phyloP scores from a whole-genome alignment of 768 basidiomycete species.

The Pholiota conissans region DNA sequence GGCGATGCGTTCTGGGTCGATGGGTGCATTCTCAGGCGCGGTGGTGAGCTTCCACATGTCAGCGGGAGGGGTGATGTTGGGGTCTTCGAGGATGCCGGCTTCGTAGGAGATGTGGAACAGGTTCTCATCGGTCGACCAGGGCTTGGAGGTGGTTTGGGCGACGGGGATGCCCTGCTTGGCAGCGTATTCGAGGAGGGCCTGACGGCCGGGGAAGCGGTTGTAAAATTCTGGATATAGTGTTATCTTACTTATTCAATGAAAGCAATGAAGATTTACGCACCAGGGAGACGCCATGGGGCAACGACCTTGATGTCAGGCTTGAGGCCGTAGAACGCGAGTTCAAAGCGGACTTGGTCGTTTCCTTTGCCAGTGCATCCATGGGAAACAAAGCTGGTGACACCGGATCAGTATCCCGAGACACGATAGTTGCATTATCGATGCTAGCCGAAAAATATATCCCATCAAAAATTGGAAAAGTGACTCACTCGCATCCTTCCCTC shows the following conservation, averaged over 20 bases:
- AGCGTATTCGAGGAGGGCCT: conserved; percentile 89
- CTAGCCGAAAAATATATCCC: not conserved
- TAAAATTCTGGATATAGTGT: conserved; percentile 74
- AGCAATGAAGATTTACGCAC: no score
- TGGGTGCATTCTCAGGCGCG: conserved; percentile 80
- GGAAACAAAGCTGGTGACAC: conserved; percentile 73
- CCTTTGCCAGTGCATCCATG: conserved; percentile 99
- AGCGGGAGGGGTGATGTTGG: conserved; percentile 86
- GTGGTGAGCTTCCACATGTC: conserved; percentile 99
- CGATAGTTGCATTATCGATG: not conserved
- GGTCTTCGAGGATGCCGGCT: conserved; percentile 97
- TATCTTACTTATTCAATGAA: not conserved
- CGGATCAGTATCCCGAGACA: not conserved
- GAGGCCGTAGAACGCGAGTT: conserved; percentile 97
- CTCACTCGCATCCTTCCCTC: conserved; percentile 93
- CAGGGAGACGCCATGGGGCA: conserved; percentile 96
- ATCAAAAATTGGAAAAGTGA: conserved; percentile 5
- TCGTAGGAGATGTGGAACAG: conserved; percentile 99
- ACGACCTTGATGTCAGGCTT: conserved; percentile 99
- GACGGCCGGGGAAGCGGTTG: conserved; percentile 94
- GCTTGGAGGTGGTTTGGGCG: conserved; percentile 92
- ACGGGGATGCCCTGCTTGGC: conserved; percentile 89
- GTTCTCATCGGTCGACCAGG: conserved; percentile 99
- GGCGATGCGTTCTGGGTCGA: conserved; percentile 71
- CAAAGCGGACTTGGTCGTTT: conserved; percentile 99